These are phyloP conservation scores for Neurospora sp. DNA, from an alignment of 495 filamentous ascomycete species.

Conservation along the genomic window DNA sequence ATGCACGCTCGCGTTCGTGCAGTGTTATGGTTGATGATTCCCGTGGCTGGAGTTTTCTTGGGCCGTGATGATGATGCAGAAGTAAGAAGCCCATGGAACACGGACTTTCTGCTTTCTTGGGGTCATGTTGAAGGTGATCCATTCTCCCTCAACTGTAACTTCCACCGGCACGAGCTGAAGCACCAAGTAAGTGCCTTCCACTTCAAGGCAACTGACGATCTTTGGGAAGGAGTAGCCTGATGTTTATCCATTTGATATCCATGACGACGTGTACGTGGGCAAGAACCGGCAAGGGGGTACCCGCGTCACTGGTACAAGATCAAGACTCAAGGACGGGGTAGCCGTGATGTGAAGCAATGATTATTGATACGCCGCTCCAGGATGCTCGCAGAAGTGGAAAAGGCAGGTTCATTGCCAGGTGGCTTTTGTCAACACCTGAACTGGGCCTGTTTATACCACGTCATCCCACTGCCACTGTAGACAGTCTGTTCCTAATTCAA, in stretches of 20 bases:
- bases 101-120: not conserved
- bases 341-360: not conserved
- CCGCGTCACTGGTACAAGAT: not conserved
- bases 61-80: not conserved
- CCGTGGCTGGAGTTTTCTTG: not conserved
- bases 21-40: not conserved
- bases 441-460: too few relatives aligned
- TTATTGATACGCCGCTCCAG: not conserved
- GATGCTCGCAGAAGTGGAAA: not conserved
- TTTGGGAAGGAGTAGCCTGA: not conserved
- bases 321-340: not conserved
- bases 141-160: not conserved
- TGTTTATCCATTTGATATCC: not conserved
- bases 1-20: not conserved
- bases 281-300: not conserved
- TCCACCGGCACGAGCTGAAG: not conserved
- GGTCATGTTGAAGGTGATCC: not conserved
- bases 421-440: not conserved
- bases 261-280: not conserved
- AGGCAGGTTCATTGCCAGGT: not conserved
- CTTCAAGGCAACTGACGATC: not conserved
- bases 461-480: too few relatives aligned
- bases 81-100: not conserved
- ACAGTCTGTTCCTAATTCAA: too few relatives aligned
- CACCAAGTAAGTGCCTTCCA: not conserved